phyloP scores from a whole-genome alignment of 1,284 basidiomycete genomes.

The Leccinum subrobustum region DNA sequence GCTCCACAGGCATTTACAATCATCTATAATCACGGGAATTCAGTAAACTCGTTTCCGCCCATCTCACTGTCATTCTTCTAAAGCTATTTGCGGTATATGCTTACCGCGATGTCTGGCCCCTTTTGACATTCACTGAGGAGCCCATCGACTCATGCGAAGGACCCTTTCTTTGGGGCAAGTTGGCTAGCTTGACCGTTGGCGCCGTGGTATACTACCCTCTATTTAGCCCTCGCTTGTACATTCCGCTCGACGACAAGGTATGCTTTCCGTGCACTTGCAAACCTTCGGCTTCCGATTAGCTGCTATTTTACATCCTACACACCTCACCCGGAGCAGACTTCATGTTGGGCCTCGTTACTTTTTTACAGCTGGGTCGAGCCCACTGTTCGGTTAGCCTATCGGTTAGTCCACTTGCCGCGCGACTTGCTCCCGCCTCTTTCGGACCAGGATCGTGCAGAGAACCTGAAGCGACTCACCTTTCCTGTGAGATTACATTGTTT shows the following conservation, averaged over 20 bases:
- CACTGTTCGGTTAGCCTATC: background rate
- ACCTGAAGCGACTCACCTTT: background rate
- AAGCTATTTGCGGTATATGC: slow-evolving; percentile 39
- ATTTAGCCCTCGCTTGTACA: background rate
- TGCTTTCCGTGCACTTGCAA: background rate
- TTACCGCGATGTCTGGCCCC: slow-evolving; percentile 56
- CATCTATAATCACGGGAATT: background rate
- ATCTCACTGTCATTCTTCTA: background rate
- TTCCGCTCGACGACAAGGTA: background rate
- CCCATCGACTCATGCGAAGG: slow-evolving; percentile 29
- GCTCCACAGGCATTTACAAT: background rate
- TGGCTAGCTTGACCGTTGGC: background rate
- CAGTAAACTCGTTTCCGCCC: slow-evolving; percentile 1
- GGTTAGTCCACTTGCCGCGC: background rate
- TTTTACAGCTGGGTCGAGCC: slow-evolving; percentile 1
- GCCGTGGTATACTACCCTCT: background rate
- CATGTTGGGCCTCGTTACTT: background rate
- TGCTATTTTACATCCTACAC: background rate
- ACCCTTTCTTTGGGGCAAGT: slow-evolving; percentile 26
- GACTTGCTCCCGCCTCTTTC: background rate
- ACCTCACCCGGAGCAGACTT: slow-evolving; percentile 2
- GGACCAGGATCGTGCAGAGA: background rate
- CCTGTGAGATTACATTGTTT: background rate
- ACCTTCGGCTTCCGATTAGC: background rate
- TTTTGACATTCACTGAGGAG: slow-evolving; percentile 40